Evolutionary conservation across 2,329 filamentous ascomycete genomes (phyloP), one percentile per base, ranked within the genome.

Genomic region (Trichoderma sp.): DNA sequence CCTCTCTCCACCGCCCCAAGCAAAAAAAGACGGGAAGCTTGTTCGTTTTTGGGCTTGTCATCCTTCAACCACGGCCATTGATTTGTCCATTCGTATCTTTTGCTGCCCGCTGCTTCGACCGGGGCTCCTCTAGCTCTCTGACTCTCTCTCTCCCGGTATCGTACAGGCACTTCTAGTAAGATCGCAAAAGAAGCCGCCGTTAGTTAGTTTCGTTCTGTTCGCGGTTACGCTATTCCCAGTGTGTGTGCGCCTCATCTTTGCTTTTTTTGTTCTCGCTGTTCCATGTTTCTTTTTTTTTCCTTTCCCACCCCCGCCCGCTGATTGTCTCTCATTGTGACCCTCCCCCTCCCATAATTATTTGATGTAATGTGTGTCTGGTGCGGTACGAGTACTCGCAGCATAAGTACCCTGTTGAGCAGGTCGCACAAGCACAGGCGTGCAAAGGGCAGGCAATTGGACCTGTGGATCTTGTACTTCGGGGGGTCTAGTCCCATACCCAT

Each of bases 71-170:
- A 3, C 11, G 12, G 17, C 34, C 34, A 57, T 47, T 68, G 50
- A 68, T 68, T 68, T 59, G 53, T 34, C 26, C 65, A 59, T 58
- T 59, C 65, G 53, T 47, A 57, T 57, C 65, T 58, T 32, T 47
- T 11, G 30, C n/a, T 36, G 20, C 13, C 32, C 15, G 15, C 61
- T 39, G 17, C 32, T 36, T 28, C 34, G 34, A 39, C n/a, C 36
- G 6, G 43, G 43, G 43, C 17, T n/a, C 17, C 17, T 47, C 39
- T 43, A 11, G 6, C 17, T 43, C 39, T 20, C 17, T 47, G 43
- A 43, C 39, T 43, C 34, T 39, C 15, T 36, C 15, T 15, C 36
- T 8, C 13, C 6, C 36, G 36, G 36, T 39, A 39, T 39, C 36
- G 36, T 39, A 39, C 55, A 30, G 57, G 57, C 57, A 59, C 28